Percentiles rank a stretch among this genome's conserved stretches.
Evolutionary conservation across 495 filamentous ascomycete species (phyloP).

Genomic region (Penicillium maclennaniae): DNA sequence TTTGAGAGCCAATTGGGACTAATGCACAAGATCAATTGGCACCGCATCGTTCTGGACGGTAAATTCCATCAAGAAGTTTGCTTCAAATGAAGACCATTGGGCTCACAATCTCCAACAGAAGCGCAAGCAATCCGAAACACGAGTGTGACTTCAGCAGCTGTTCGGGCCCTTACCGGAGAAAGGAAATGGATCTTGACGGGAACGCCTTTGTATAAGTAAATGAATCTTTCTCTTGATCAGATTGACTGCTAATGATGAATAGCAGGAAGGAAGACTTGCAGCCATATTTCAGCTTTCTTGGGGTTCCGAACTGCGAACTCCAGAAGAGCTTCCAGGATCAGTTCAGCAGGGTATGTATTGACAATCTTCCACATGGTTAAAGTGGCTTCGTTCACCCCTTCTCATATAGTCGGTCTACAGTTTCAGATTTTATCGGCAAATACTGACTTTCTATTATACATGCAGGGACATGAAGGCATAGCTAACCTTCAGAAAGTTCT

Average conservation of each 20-base stretch:
- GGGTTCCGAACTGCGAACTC: slow-evolving; percentile 39
- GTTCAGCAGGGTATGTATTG: slow-evolving; percentile 35
- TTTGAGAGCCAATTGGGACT: slow-evolving; percentile 32
- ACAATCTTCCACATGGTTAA: not conserved
- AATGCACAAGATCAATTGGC: slow-evolving; percentile 49
- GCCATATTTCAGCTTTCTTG: slow-evolving; percentile 58
- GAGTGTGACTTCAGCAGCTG: slow-evolving; percentile 47
- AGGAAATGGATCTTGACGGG: slow-evolving; percentile 60
- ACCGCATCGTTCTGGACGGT: slow-evolving; percentile 59
- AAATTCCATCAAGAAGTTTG: not conserved
- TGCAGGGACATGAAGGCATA: slow-evolving; percentile 21
- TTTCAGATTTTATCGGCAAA: not conserved
- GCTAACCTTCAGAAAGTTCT: slow-evolving; percentile 39
- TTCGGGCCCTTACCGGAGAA: slow-evolving; percentile 47
- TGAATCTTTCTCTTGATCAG: not conserved
- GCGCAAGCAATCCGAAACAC: slow-evolving; percentile 62
- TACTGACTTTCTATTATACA: not conserved
- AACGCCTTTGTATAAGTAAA: slow-evolving; percentile 57
- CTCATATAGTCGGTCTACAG: not conserved
- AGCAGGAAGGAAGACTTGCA: slow-evolving; percentile 48
- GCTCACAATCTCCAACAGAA: slow-evolving; percentile 12
- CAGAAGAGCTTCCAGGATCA: slow-evolving; percentile 45
- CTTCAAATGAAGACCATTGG: too few species aligned
- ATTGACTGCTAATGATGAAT: not conserved
- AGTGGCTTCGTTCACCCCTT: not conserved